Percentiles rank a stretch among this genome's conserved stretches.
Conservation (phyloP, 2,329 filamentous ascomycete species). For the Chalaropsis ovoidea region DNA sequence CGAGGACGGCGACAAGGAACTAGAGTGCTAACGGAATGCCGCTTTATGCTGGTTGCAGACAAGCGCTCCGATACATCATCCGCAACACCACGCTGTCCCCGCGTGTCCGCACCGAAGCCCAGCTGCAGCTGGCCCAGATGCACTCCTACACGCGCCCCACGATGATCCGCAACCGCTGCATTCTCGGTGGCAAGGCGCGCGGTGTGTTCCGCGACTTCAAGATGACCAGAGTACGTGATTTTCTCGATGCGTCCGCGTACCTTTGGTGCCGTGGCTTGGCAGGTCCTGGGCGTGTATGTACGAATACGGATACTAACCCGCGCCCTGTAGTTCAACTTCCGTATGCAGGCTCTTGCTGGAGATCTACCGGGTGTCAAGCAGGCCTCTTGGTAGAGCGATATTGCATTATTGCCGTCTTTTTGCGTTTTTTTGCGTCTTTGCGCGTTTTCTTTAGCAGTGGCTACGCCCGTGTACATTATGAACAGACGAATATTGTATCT, state of each 20-base stretch:
- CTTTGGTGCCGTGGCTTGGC: not conserved
- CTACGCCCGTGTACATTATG: slow-evolving; percentile 22
- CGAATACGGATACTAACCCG: not conserved
- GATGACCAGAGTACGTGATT: slow-evolving; percentile 66
- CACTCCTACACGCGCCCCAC: slow-evolving; percentile 89
- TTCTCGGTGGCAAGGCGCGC: slow-evolving; percentile 78
- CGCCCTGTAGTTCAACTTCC: slow-evolving; percentile 70
- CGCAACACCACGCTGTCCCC: slow-evolving; percentile 80
- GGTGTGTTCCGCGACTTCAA: slow-evolving; percentile 92
- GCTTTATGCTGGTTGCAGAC: slow-evolving; percentile 42
- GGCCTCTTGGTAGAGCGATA: slow-evolving; percentile 76
- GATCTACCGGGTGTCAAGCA: slow-evolving; percentile 87
- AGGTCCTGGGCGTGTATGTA: not conserved
- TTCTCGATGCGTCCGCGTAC: not conserved
- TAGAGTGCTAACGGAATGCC: not conserved
- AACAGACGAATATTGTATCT: slow-evolving; percentile 18
- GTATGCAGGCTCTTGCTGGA: slow-evolving; percentile 75
- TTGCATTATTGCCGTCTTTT: not conserved
- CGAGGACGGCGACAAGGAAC: not conserved
- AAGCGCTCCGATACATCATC: slow-evolving; percentile 87
- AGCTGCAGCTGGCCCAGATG: slow-evolving; percentile 89
- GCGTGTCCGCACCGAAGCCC: slow-evolving; percentile 77
- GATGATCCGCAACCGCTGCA: slow-evolving; percentile 88
- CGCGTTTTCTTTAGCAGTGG: not conserved
- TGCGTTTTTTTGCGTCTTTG: not conserved